Conservation (phyloP, 768 basidiomycete species). For the Trametes sanguinea region DNA sequence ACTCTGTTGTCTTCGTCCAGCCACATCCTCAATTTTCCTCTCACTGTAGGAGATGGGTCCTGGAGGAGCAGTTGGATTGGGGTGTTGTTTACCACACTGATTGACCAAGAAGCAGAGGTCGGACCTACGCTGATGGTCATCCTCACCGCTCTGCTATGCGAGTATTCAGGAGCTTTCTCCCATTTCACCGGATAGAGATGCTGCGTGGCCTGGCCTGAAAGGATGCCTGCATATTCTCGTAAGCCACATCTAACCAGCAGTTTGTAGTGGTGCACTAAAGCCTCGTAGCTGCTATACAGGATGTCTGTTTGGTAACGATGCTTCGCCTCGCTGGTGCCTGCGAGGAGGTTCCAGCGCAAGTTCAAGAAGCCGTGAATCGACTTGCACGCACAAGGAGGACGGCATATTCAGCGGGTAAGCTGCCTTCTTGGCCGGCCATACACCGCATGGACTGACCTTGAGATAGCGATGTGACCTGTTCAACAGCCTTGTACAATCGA, state of each 20-base stretch:
- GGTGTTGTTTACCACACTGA: constrained; percentile 42
- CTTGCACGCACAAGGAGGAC: constrained; percentile 49
- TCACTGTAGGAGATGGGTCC: constrained; percentile 37
- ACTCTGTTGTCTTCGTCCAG: not conserved
- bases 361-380: constrained; percentile 44
- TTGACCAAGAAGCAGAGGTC: constrained; percentile 36
- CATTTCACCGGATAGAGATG: constrained; percentile 49
- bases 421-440: constrained; percentile 1
- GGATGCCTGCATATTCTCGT: constrained; percentile 48
- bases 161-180: constrained; percentile 53
- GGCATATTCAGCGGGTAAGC: constrained; percentile 60
- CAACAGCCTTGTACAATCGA: constrained; percentile 47
- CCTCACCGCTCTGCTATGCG: constrained; percentile 66
- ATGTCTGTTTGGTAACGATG: constrained; percentile 73
- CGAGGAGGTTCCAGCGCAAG: constrained; percentile 50
- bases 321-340: constrained; percentile 63
- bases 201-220: constrained; percentile 47
- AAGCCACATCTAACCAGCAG: constrained; percentile 24
- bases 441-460: not conserved
- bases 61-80: constrained; percentile 41
- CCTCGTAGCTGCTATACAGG: constrained; percentile 64
- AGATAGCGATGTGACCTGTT: constrained; percentile 74
- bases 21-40: constrained; percentile 8
- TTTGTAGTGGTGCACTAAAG: not conserved
- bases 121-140: constrained; percentile 67